A percentile compares a stretch with the other conserved stretches of the same genome.
Evolutionary conservation across 306 rosid genomes (phyloP).

Genomic region (Trifolium fragiferum): DNA sequence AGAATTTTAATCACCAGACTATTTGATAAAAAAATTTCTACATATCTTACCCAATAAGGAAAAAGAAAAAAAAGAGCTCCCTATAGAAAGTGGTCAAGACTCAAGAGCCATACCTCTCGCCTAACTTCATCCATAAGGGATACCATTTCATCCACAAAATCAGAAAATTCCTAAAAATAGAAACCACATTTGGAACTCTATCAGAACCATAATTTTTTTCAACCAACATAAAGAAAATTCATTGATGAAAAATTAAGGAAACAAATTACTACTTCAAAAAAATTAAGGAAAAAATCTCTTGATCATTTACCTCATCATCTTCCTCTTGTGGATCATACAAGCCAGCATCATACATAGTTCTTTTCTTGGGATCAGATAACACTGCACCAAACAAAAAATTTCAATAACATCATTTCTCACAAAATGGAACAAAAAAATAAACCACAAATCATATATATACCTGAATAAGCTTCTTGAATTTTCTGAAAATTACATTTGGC

Average conservation of each 20-base stretch:
- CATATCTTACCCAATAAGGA: too few species aligned
- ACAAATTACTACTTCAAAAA: not conserved
- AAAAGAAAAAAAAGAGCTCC: too few species aligned
- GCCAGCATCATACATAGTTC: slow-evolving; percentile 71
- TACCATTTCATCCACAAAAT: slow-evolving; percentile 76
- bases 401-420: not conserved
- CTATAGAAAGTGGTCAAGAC: not conserved
- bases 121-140: slow-evolving; percentile 70
- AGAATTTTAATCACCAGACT: too few species aligned
- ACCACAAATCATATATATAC: too few species aligned
- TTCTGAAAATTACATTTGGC: slow-evolving; percentile 76
- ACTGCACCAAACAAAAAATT: slow-evolving; percentile 51
- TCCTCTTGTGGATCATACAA: slow-evolving; percentile 67
- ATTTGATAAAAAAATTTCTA: too few species aligned
- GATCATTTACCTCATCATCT: slow-evolving; percentile 65
- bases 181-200: not conserved
- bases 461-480: slow-evolving; percentile 89
- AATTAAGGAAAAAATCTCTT: not conserved
- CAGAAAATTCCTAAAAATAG: slow-evolving; percentile 59
- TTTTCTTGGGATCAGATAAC: slow-evolving; percentile 67
- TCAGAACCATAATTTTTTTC: not conserved
- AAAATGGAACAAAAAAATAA: not conserved
- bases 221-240: not conserved
- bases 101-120: slow-evolving; percentile 59
- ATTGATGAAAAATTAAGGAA: not conserved